Conservation (phyloP, 116 monocot species). For the Trichopus zeylanicus region DNA sequence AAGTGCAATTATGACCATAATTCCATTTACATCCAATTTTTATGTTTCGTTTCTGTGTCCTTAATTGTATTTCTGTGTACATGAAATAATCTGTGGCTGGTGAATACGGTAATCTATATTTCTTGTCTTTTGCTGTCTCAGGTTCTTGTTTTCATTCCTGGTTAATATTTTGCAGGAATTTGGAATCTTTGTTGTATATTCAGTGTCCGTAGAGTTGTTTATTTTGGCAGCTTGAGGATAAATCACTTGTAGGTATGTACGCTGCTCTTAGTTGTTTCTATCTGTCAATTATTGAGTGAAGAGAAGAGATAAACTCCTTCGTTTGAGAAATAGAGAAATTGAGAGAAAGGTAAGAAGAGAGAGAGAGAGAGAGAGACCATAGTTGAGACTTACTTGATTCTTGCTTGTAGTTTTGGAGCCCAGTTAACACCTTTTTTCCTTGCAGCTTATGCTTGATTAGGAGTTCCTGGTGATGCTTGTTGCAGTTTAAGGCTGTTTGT, state of each 20-base stretch:
- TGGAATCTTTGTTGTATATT: not conserved
- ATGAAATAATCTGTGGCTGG: too few species aligned
- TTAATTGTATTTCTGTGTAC: too few species aligned
- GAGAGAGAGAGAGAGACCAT: too few species aligned
- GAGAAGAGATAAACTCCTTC: too few species aligned
- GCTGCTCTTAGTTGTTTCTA: not conserved
- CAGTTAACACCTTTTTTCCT: not conserved
- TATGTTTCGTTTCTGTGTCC: not conserved
- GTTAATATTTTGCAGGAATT: not conserved
- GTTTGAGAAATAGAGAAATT: too few species aligned
- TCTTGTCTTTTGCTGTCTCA: not conserved
- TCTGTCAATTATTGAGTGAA: too few species aligned
- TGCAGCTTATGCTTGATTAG: not conserved
- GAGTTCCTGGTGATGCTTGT: not conserved
- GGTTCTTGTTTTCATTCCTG: not conserved
- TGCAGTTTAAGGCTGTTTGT: not conserved
- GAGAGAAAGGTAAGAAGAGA: too few species aligned
- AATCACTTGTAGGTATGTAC: not conserved
- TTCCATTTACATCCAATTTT: not conserved
- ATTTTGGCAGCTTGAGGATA: not conserved
- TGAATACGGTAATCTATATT: not conserved
- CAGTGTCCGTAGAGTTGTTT: not conserved
- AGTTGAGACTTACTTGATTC: not conserved
- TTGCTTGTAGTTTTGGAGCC: not conserved
- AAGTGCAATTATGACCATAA: not conserved